phyloP scores from a whole-genome alignment of 495 filamentous ascomycete species.

The Penicillium bovifimosum region DNA sequence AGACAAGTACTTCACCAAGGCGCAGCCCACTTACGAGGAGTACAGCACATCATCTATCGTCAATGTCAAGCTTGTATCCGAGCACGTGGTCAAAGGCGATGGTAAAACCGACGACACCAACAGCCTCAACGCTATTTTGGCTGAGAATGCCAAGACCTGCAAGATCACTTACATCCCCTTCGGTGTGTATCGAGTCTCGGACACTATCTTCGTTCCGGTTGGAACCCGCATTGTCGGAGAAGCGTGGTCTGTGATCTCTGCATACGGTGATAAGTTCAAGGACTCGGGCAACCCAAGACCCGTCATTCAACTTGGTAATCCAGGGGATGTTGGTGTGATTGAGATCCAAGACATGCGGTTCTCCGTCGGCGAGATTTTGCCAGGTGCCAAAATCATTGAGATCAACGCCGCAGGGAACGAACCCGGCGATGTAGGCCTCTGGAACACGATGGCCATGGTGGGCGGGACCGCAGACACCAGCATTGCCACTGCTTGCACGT shows the following conservation, averaged over 20 bases:
- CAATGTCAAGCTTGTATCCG: conserved; percentile 45
- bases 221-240: conserved; percentile 53
- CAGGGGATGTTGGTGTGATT: conserved; percentile 50
- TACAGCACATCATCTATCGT: conserved; percentile 35
- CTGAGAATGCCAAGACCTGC: conserved; percentile 40
- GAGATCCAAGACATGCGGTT: conserved; percentile 57
- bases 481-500: conserved; percentile 34
- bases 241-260: conserved; percentile 47
- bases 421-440: conserved; percentile 54
- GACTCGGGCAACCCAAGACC: conserved; percentile 46
- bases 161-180: conserved; percentile 57
- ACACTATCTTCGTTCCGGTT: conserved; percentile 51
- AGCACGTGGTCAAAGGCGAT: conserved; percentile 33
- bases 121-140: conserved; percentile 47
- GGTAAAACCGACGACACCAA: conserved; percentile 40
- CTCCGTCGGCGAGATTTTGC: conserved; percentile 45
- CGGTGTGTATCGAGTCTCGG: conserved; percentile 55
- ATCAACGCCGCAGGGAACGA: conserved; percentile 46
- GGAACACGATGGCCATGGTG: conserved; percentile 49
- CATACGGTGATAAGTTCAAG: conserved; percentile 46
- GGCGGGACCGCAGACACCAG: conserved; percentile 48
- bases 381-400: conserved; percentile 45
- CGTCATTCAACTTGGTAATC: conserved; percentile 53
- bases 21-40: conserved; percentile 48
- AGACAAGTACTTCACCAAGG: conserved; percentile 29